phyloP scores from a whole-genome alignment of 1,139 yeast species.

The Pichia kudriavzevii region DNA sequence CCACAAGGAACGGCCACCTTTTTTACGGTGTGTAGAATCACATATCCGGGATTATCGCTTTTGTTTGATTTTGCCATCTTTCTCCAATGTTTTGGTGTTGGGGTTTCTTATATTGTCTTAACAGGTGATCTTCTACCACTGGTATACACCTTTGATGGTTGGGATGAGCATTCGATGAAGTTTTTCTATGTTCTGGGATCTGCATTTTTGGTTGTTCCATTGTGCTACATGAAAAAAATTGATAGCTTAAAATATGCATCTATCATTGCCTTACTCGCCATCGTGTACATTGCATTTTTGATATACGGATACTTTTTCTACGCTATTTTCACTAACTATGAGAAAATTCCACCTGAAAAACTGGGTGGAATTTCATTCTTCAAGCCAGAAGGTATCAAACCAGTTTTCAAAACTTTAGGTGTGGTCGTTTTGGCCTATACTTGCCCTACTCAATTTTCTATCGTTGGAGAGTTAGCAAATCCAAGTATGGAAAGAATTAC shows the following conservation, averaged over 20 bases:
- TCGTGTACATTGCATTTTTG: slow-evolving; percentile 68
- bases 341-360: slow-evolving; percentile 22
- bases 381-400: slow-evolving; percentile 48
- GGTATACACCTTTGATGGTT: slow-evolving; percentile 29
- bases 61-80: slow-evolving; percentile 53
- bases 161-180: slow-evolving; percentile 29
- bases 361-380: slow-evolving; percentile 50
- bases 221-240: slow-evolving; percentile 63
- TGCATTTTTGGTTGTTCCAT: slow-evolving; percentile 59
- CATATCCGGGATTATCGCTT: slow-evolving; percentile 78
- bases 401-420: slow-evolving; percentile 75
- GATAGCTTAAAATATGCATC: slow-evolving; percentile 86
- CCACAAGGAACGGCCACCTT: slow-evolving; percentile 76
- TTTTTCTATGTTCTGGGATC: slow-evolving; percentile 64
- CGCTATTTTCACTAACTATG: slow-evolving; percentile 20
- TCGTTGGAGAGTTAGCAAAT: slow-evolving; percentile 69
- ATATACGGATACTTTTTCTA: slow-evolving; percentile 57
- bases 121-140: slow-evolving; percentile 85
- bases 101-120: slow-evolving; percentile 78
- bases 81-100: slow-evolving; percentile 77
- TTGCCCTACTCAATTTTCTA: slow-evolving; percentile 90
- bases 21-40: slow-evolving; percentile 72
- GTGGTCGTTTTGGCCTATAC: slow-evolving; percentile 91
- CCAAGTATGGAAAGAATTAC: slow-evolving; percentile 45
- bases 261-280: slow-evolving; percentile 73